These are phyloP conservation scores for Tulasnella sp. DNA, from an alignment of 768 basidiomycete genomes.

Conservation along the genomic window DNA sequence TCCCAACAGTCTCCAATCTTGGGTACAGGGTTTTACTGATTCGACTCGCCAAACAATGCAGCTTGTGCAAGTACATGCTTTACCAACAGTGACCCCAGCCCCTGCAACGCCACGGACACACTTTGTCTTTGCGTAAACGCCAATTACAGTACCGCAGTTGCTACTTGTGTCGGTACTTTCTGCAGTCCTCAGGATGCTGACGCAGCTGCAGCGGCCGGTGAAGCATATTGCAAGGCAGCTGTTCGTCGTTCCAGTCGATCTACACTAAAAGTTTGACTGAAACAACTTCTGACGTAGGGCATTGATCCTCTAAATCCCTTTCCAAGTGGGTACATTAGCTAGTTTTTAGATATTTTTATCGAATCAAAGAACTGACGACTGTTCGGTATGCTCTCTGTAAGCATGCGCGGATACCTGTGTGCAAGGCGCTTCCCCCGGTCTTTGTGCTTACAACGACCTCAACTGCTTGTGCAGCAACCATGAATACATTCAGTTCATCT, in stretches of 20 bases:
- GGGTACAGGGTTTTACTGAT: background rate
- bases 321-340: background rate
- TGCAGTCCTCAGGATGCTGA: background rate
- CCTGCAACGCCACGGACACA: background rate
- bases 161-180: background rate
- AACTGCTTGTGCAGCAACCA: background rate
- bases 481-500: background rate
- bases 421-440: background rate
- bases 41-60: background rate
- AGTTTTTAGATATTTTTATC: too few relatives aligned
- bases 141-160: background rate
- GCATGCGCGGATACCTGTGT: background rate
- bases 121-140: background rate
- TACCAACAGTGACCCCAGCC: background rate
- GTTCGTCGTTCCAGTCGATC: background rate
- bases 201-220: too few relatives aligned
- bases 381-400: background rate
- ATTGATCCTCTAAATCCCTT: background rate
- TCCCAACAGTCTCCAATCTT: background rate
- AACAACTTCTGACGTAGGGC: background rate
- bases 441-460: background rate
- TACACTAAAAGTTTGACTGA: background rate
- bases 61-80: background rate
- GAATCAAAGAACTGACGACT: background rate
- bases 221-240: background rate